These are phyloP conservation scores for Mollisiaceae sp. DNA, from an alignment of 2,329 filamentous ascomycete genomes.

Conservation along the genomic window DNA sequence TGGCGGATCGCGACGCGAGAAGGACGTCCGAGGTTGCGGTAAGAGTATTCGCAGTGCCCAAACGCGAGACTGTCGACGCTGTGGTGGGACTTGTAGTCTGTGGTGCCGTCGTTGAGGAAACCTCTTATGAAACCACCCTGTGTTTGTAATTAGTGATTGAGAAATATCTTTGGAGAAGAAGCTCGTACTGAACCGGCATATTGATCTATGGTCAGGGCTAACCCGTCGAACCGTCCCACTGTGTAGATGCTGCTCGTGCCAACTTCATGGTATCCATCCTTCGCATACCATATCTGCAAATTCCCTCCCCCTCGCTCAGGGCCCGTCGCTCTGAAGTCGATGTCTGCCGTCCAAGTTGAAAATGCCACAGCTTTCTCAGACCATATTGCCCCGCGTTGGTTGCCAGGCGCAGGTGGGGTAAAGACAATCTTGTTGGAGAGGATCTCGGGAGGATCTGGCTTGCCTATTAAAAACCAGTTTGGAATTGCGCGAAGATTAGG, in stretches of 20 bases:
- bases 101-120: constrained; percentile 90
- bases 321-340: constrained; percentile 87
- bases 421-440: constrained; percentile 92
- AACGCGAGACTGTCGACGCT: constrained; percentile 87
- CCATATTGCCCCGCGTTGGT: constrained; percentile 85
- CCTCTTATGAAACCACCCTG: constrained; percentile 81
- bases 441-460: constrained; percentile 61
- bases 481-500: constrained; percentile 40
- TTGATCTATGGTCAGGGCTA: constrained; percentile 84
- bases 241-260: constrained; percentile 83
- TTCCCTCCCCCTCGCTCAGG: constrained; percentile 87
- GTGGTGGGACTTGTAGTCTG: constrained; percentile 76
- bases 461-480: constrained; percentile 43
- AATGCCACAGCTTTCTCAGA: constrained; percentile 65
- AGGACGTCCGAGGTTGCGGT: constrained; percentile 88
- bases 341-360: constrained; percentile 78
- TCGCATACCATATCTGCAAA: constrained; percentile 90
- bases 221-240: constrained; percentile 83
- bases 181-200: constrained; percentile 67
- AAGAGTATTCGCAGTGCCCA: constrained; percentile 87
- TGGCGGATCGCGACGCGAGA: constrained; percentile 78
- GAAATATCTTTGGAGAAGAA: constrained; percentile 5
- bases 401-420: constrained; percentile 86
- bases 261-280: constrained; percentile 67
- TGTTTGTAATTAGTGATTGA: constrained; percentile 20